Evolutionary conservation across 129 eudicot genomes (phyloP), one percentile per base, ranked within the genome.

Genomic region (Arctium lappa): DNA sequence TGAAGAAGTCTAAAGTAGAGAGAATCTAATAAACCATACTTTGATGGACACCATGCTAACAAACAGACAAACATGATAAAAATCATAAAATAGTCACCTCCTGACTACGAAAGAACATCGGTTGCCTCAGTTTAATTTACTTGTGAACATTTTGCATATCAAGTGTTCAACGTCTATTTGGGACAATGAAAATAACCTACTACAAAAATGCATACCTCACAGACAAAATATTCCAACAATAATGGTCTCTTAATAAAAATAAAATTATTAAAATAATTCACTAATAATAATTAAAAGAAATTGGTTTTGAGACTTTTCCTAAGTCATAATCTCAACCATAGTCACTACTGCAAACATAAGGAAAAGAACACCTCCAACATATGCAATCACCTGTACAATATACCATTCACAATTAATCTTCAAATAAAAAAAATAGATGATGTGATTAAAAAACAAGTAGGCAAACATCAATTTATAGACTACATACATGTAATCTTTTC

Each of bases 291-390:
- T 22, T 22, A 22, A 22, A 22, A 22, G 27, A 22, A 22, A 22
- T 22, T 22, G 27, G 27, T 10, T 3, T 46, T 29, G 18, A 32
- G 7, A 3, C 46, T 39, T 8, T 39, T 73, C 16, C 83, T 87
- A 89, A 82, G 53, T 87, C 84, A 93, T 90, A 72, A 95, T 95
- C 88, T 95, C 99, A 63, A 86, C 68, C 80, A 93, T 83, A 48
- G 98, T 95, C 53, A 91, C 90, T 50, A 90, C 99, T 18, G 98
- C 97, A 85, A 95, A 95, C 69, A 93, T 95, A 5, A 93, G 95
- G 85, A 95, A 93, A 88, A 95, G 97, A 82, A 89, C 84, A 50
- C 97, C 99, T 75, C 99, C 98, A 75, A 90, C 83, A 68, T 95
- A 95, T 27, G 98, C 97, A 80, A 95, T 93, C 66, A 88, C 94